Evolutionary conservation across 2,329 filamentous ascomycete species (phyloP), one percentile per base, ranked within the genome.

Genomic region (Aureobasidium sp.): DNA sequence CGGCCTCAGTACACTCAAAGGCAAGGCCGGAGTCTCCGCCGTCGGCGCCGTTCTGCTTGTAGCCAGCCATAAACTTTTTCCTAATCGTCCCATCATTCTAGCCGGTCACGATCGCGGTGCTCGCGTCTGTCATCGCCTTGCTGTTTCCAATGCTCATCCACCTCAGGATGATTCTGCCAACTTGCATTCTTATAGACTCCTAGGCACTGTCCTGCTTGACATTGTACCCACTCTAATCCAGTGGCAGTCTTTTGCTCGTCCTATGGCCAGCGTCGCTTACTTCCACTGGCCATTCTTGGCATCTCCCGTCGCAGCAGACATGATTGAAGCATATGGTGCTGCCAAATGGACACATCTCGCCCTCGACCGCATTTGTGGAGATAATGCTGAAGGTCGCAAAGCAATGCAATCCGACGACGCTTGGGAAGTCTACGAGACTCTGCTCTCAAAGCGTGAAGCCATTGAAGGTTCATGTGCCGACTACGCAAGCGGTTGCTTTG

Each of bases 211-310:
- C 24, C 66, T 82, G 15, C 69, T 81, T 20, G 80, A 82, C 67
- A 81, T 82, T 63, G 74, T 82, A 2, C 80, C 79, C 6, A 81
- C 79, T 6, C 66, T 73, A 24, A 70, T 72, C 4, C 78, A 81
- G 70, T 82, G 78, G 76, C 64, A 69, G 5, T 70, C 69, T 2
- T 78, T 80, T 64, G 61, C 71, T 7, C 66, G 75, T 56, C 73
- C 78, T 9, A 65, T 66, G 1, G 72, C 74, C 20, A 69, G 71
- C n/a, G 67, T 68, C 5, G 71, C 70, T 1, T 78, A 77, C 66
- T 81, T 77, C 68, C 80, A 82, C 70, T 82, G 80, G 80, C 74
- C 80, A 3, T 74, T 83, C 43, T 73, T 83, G 8, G 79, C 80
- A 12, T 78, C 79, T 37, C 72, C 77, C 6, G 61, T 77, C 0